Percentiles rank a stretch among this genome's conserved stretches.
These are phyloP conservation scores for Zygosaccharomyces sapae DNA, from an alignment of 1,139 yeast genomes.

Conservation along the genomic window DNA sequence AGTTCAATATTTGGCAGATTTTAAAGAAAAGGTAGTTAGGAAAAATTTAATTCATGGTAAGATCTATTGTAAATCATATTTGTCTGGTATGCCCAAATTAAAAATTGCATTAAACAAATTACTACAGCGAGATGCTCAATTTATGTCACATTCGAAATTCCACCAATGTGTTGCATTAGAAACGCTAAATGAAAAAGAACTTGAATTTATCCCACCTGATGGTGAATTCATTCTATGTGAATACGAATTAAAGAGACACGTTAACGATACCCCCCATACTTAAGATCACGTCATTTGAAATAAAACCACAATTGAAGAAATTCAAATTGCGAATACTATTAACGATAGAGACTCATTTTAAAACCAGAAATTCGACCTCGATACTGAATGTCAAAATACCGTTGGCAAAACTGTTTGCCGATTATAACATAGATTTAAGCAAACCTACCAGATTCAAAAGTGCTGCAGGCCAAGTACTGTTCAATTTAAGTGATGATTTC, in stretches of 20 bases:
- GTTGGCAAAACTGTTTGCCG: slow-evolving; percentile 36
- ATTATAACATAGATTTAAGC: slow-evolving; percentile 44
- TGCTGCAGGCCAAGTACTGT: slow-evolving; percentile 60
- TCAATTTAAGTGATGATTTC: slow-evolving; percentile 60
- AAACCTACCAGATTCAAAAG: slow-evolving; percentile 61
- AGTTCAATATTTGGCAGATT: slow-evolving; percentile 59
- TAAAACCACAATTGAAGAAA: slow-evolving; percentile 30
- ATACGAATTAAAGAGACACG: slow-evolving; percentile 39
- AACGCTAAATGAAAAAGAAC: slow-evolving; percentile 51
- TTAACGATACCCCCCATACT: slow-evolving; percentile 42
- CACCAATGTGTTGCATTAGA: slow-evolving; percentile 77
- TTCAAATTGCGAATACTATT: slow-evolving; percentile 28
- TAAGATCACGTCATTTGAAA: slow-evolving; percentile 27
- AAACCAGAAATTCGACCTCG: slow-evolving; percentile 57
- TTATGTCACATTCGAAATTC: slow-evolving; percentile 51
- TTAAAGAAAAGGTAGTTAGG: slow-evolving; percentile 51
- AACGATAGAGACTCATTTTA: slow-evolving; percentile 54
- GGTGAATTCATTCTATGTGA: slow-evolving; percentile 63
- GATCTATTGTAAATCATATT: slow-evolving; percentile 59
- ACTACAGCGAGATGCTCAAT: slow-evolving; percentile 44
- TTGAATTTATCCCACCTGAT: slow-evolving; percentile 75
- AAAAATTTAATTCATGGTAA: slow-evolving; percentile 63
- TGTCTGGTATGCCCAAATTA: slow-evolving; percentile 75
- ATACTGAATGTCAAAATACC: slow-evolving; percentile 60
- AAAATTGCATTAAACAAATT: slow-evolving; percentile 62